phyloP scores from a whole-genome alignment of 257 asterid species.

The Salvia miltiorrhiza region DNA sequence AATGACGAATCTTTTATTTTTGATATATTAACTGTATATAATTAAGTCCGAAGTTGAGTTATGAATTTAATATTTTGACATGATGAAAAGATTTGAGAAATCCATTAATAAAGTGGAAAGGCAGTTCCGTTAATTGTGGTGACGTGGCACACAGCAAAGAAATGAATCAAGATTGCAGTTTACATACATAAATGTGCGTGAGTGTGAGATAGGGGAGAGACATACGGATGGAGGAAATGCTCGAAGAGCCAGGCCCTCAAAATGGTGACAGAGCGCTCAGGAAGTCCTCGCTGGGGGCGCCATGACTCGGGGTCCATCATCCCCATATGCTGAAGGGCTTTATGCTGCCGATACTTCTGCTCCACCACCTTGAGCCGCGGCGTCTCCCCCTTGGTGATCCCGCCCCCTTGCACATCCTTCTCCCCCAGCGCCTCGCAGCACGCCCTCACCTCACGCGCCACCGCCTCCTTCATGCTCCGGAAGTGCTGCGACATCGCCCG shows the following conservation, averaged over 20 bases:
- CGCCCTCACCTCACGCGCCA: conserved; percentile 45
- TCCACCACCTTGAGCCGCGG: conserved; percentile 65
- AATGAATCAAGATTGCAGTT: too few relatives aligned
- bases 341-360: conserved; percentile 61
- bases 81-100: too few relatives aligned
- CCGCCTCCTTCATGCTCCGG: conserved; percentile 70
- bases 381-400: conserved; percentile 74
- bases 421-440: conserved; percentile 65
- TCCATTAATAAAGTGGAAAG: too few relatives aligned
- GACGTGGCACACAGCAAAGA: too few relatives aligned
- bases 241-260: conserved; percentile 84
- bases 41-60: too few relatives aligned
- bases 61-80: too few relatives aligned
- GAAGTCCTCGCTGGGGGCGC: conserved; percentile 89
- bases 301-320: conserved; percentile 67
- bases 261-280: conserved; percentile 63
- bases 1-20: too few relatives aligned
- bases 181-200: background rate
- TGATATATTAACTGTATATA: too few relatives aligned
- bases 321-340: conserved; percentile 54
- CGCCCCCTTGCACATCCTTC: conserved; percentile 37
- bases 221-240: conserved; percentile 90
- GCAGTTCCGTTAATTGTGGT: too few relatives aligned
- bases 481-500: conserved; percentile 86
- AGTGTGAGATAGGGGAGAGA: conserved; percentile 27